Base-by-base conservation (phyloP, 2,329 filamentous ascomycete species). In the Paradendryphiella salina region DNA sequence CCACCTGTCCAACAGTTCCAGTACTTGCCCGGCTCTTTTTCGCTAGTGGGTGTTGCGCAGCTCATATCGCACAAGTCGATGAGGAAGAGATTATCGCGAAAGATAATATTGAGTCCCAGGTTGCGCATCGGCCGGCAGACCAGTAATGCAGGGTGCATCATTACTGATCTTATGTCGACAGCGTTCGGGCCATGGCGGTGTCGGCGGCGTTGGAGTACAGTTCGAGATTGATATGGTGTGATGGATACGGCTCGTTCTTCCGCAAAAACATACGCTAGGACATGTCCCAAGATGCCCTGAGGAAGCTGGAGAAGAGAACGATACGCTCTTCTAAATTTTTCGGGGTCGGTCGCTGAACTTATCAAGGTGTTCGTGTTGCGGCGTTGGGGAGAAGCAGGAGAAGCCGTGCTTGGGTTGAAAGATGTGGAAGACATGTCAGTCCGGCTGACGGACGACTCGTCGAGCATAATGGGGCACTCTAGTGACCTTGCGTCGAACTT, bases 61-160 rank as follows among this genome's bases (percentile, higher is more conserved):
- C 50, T 57, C 9, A 60, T 44, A 28, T 64, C 61, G 23, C 60
- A 55, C 3, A 67, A 39, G 14, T 67, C 61, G 29, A 67, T 57
- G 5, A 63, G 46, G 33, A 67, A 65, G 5, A 56, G 45, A 36
- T 54, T 56, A 21, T 54, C 60, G n/a, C 50, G 45, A 32, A 62
- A 54, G 26, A 67, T 46, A 4, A 64, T 52, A n/a, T 62, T 56
- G 10, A 64, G 46, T 23, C 44, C 49, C 1, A 52, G 35, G 10
- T 28, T 20, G 7, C 49, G 49, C 17, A 42, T 32, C 2, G 33
- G 49, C 10, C 43, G 39, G 29, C n/a, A 52, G 3, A 52, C 44
- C 8, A 47, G 23, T n/a, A 52, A 4, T 10, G 38, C 49, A 23
- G 49, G 49, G 7, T 52, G 49, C 49, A 48, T 38, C 49, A 52